phyloP scores from a whole-genome alignment of 1,139 yeast genomes.

The Maudiozyma humilis region DNA sequence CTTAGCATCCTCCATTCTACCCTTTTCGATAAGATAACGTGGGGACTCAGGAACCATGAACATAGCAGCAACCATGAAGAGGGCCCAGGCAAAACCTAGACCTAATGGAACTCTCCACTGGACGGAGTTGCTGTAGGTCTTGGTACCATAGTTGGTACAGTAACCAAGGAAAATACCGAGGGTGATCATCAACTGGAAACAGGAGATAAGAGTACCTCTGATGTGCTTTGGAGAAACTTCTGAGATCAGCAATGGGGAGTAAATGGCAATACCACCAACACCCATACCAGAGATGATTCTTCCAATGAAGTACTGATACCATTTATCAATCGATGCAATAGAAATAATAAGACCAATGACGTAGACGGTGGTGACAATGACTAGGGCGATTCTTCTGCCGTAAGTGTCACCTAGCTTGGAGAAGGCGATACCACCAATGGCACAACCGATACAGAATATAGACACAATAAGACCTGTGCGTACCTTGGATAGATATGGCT shows the following conservation, averaged over 20 bases:
- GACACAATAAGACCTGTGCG: conserved; percentile 4
- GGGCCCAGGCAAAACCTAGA: conserved; percentile 38
- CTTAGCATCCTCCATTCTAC: conserved; percentile 45
- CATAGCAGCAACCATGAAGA: conserved; percentile 34
- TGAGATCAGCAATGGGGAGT: conserved; percentile 4
- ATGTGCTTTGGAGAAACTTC: conserved; percentile 8
- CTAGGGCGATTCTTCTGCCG: conserved; percentile 4
- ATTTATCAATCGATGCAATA: conserved; percentile 3
- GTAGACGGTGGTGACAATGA: not conserved
- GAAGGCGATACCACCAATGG: conserved; percentile 3
- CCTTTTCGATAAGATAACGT: conserved; percentile 4
- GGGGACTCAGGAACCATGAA: conserved; percentile 8
- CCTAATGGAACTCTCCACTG: conserved; percentile 44
- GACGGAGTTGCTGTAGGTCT: conserved; percentile 33
- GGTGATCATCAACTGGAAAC: conserved; percentile 7
- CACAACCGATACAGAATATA: conserved; percentile 5
- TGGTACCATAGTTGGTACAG: conserved; percentile 52
- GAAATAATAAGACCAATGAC: conserved; percentile 3
- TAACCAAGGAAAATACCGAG: conserved; percentile 5
- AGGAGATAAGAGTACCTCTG: conserved; percentile 4
- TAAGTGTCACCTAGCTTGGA: conserved; percentile 2
- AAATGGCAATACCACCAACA: conserved; percentile 7
- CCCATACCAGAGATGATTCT: conserved; percentile 6
- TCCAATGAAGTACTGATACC: conserved; percentile 4
- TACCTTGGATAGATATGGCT: conserved; percentile 2